Percentiles rank a stretch among this genome's conserved stretches.
phyloP scores from a whole-genome alignment of 306 rosid species.

The Trifolium pratense region DNA sequence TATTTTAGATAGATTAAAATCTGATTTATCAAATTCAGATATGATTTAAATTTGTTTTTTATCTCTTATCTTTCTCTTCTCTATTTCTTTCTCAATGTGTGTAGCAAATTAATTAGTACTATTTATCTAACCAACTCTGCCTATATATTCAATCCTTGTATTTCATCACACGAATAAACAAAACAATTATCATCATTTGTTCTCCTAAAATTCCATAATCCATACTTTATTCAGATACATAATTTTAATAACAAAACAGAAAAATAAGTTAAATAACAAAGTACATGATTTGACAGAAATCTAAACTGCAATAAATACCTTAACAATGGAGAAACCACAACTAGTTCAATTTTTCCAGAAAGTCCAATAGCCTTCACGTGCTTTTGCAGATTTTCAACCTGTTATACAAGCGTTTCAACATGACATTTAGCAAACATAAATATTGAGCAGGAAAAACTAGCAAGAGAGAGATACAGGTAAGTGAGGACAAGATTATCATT shows the following conservation, averaged over 20 bases:
- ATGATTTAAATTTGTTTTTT: not conserved
- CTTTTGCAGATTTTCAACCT: conserved; percentile 76
- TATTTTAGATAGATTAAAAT: not conserved
- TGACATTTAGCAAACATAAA: conserved; percentile 6
- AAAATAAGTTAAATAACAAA: conserved; percentile 15
- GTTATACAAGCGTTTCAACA: conserved; percentile 33
- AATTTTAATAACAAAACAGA: conserved; percentile 5
- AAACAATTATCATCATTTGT: conserved; percentile 1
- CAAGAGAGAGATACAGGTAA: conserved; percentile 20
- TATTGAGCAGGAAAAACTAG: conserved; percentile 2
- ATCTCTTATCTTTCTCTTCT: not conserved
- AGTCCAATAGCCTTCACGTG: conserved; percentile 74
- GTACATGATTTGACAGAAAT: conserved; percentile 10
- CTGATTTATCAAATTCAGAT: not conserved
- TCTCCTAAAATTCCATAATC: not conserved
- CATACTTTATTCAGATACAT: not conserved
- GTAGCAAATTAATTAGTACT: not conserved
- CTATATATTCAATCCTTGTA: not conserved
- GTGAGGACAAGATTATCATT: not conserved
- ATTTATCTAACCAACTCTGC: not conserved
- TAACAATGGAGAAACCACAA: conserved; percentile 76
- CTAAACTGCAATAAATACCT: conserved; percentile 56
- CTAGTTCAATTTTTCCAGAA: conserved; percentile 65
- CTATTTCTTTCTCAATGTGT: not conserved
- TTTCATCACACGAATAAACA: not conserved